Evolutionary conservation across 2,329 filamentous ascomycete species (phyloP), one percentile per base, ranked within the genome.

Genomic region (Aspergillus hiratsukae): DNA sequence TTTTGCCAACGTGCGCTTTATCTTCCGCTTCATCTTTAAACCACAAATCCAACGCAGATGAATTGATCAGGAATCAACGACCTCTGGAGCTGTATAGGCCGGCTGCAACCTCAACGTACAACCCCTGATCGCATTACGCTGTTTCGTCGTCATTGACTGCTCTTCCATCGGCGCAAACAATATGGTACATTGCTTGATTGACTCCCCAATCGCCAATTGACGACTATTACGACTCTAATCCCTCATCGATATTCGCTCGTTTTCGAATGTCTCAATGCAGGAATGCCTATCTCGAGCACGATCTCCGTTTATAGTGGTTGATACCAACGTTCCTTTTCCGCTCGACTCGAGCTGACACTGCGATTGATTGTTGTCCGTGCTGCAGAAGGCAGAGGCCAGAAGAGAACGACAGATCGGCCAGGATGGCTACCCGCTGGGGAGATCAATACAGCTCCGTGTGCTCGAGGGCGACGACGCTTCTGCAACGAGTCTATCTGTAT

Each of bases 371-470:
- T 51, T 45, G 23, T 19, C 37, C 52, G 48, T 53, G 48, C 41
- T 59, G 28, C 27, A 35, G 43, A 27, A 41, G n/a, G 23, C 23
- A 23, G 23, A 23, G 23, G 10, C 45, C 21, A 48, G 10, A 27
- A 49, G 23, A 17, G 21, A 11, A 46, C 21, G 6, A 14, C 19
- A 46, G 40, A 17, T 28, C 31, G 3, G 51, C 57, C 51, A 62
- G 55, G 46, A 71, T 71, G 69, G 63, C 66, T 51, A 61, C 62
- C 56, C 60, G 62, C 45, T 66, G 56, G 60, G 60, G 62, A 48
- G 62, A 66, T 49, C 64, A 67, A 52, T 61, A 67, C 52, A 60
- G 70, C 49, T 60, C 56, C 14, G 52, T 59, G 45, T 58, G 51
- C 46, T 63, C 63, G 10, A 61, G 62, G 14, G 49, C 61, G 41